phyloP scores from a whole-genome alignment of 768 basidiomycete species.

The Naganishia onofrii region DNA sequence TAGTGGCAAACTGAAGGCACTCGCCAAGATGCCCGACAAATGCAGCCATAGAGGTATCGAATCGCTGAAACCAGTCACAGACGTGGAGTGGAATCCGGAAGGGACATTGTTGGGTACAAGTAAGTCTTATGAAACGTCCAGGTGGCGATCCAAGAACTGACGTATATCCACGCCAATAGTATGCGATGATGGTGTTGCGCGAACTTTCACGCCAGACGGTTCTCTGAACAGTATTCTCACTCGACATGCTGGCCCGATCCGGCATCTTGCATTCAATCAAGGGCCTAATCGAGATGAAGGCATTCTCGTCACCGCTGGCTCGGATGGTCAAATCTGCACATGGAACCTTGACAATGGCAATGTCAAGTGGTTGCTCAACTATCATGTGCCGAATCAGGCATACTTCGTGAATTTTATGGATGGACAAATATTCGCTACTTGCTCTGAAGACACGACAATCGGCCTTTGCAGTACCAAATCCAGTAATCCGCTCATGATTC shows the following conservation, averaged over 20 bases:
- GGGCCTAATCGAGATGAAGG: conserved; percentile 16
- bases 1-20: not conserved
- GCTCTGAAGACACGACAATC: conserved; percentile 47
- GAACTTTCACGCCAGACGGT: conserved; percentile 47
- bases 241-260: conserved; percentile 39
- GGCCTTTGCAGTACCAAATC: conserved; percentile 45
- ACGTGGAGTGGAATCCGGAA: conserved; percentile 47
- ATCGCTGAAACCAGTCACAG: conserved; percentile 40
- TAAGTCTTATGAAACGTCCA: conserved; percentile 20
- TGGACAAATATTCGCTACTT: conserved; percentile 48
- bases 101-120: conserved; percentile 46
- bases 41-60: conserved; percentile 44
- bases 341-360: conserved; percentile 27
- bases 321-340: conserved; percentile 27
- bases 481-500: conserved; percentile 20
- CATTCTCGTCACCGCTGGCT: conserved; percentile 22
- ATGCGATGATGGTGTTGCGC: conserved; percentile 43
- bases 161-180: conserved; percentile 24
- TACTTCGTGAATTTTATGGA: conserved; percentile 51
- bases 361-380: conserved; percentile 26
- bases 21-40: conserved; percentile 32
- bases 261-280: conserved; percentile 41
- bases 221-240: conserved; percentile 30
- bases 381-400: conserved; percentile 40
- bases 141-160: not conserved